phyloP scores from a whole-genome alignment of 257 asterid species.

The Marsdenia floribunda region DNA sequence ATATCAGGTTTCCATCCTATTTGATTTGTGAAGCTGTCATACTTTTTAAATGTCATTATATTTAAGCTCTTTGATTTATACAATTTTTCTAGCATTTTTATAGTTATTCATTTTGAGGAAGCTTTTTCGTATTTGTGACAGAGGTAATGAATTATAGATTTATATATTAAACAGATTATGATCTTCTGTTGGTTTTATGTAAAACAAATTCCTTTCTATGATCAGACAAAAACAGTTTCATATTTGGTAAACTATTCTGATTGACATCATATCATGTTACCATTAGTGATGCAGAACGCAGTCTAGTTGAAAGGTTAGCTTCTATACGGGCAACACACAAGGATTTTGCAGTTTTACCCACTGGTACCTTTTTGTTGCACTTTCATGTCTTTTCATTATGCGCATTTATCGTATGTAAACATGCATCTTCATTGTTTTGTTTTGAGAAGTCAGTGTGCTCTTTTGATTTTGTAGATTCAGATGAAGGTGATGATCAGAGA shows the following conservation, averaged over 20 bases:
- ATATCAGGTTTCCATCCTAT: slow-evolving; percentile 49
- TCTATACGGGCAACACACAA: slow-evolving; percentile 46
- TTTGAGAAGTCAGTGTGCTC: not conserved
- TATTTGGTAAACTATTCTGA: not conserved
- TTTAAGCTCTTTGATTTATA: not conserved
- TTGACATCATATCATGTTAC: slow-evolving; percentile 13
- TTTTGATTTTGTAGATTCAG: slow-evolving; percentile 17
- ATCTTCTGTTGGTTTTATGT: not conserved
- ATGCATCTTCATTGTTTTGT: not conserved
- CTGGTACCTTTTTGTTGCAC: slow-evolving; percentile 24
- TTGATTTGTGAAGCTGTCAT: not conserved
- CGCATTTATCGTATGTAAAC: not conserved
- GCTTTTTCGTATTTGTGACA: not conserved
- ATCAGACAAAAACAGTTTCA: not conserved
- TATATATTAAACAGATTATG: not conserved
- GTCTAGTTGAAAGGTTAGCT: slow-evolving; percentile 71
- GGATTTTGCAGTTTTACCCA: slow-evolving; percentile 25
- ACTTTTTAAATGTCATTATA: not conserved
- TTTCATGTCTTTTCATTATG: not conserved
- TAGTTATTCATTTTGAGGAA: not conserved
- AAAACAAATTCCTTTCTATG: not conserved
- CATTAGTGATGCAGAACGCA: slow-evolving; percentile 69
- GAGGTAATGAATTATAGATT: not conserved
- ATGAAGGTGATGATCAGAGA: slow-evolving; percentile 20
- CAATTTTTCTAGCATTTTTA: not conserved